Base-by-base conservation (phyloP, 768 basidiomycete species). In the Leccinum ochraceum region DNA sequence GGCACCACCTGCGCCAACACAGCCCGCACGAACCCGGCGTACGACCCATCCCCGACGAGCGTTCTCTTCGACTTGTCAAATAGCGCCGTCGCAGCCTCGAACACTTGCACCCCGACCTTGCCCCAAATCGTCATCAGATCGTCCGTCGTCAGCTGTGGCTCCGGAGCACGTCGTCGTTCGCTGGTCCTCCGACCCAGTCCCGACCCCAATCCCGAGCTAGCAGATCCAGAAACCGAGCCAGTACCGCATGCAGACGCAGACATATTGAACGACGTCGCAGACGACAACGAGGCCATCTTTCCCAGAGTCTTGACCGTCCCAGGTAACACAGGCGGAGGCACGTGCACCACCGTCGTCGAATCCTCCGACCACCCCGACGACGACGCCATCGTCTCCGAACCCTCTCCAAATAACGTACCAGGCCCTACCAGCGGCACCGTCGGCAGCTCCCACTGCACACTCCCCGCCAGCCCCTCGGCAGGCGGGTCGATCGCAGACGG, bases 11-110 rank as follows among this genome's bases (percentile, higher is more conserved):
- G 81, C 22, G 76, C 75, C 32, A 95, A 73, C 6, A 86, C 89
- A 6, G 86, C 81, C 16, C 78, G 71, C 26, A 96, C 83, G 70
- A 95, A 95, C 3, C 94, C 93, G 3, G 81, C 77, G 59, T 90
- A 88, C 49, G 90, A 87, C 11, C 95, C 94, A 67, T 96, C 94
- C 6, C 92, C 95, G 30, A 95, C 81, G 44, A 94, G 79, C 8
- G 80, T 70, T 73, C 84, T 88, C 76, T 89, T 94, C 42, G 91
- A 92, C 65, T 88, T 87, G 37, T 90, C 89, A 62, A 80, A 83
- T 55, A 95, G 70, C 44, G 78, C 75, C 16, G 83, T 81, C 1
- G 94, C 93, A 0, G 83, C 80, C 64, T 91, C 86, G 67, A 85
- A 83, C 3, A 96, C 80, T 59, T 86, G 86, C 4, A 86, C 83